Evolutionary conservation across 331 rosid species (phyloP), one percentile per base, ranked within the genome.

Genomic region (Telfairia occidentalis): DNA sequence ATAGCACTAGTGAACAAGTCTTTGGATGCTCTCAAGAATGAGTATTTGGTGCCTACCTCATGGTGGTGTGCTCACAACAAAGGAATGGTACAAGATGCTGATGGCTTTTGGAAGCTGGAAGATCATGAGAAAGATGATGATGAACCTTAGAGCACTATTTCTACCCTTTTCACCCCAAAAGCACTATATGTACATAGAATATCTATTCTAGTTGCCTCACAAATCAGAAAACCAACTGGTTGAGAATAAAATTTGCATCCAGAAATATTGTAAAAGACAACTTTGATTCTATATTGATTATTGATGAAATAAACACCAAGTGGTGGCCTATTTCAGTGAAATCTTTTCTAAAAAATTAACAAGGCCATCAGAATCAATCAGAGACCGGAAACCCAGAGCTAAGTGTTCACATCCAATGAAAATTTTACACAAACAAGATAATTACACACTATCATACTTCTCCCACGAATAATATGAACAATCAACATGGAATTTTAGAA

Each of bases 401-500:
- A 0, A 12, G 28, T 28, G 21, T 70, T 46, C 59, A 70, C 28
- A 70, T 70, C 16, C 8, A 16, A 70, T 46, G 75, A 18, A 46
- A 28, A 42, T 70, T 29, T 70, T 16, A 70, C 75, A 70, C 5
- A 70, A 70, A 12, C 42, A 70, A 26, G 57, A 11, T 46, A 46
- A 46, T 65, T 42, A 70, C 58, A 70, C 8, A 70, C 58, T 43
- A 28, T 3, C 8, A 46, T 5, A 13, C 74, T 70, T 45, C 74
- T n/a, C 74, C 55, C 40, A 28, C 38, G 45, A 64, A 4, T 32
- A 37, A 64, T 32, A 42, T 67, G 54, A 71, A 49, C 76, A 28
- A 2, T 86, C 65, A 90, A 83, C 97, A 90, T 1, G 97, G 97
- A 67, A 90, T 90, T 84, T 88, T 83, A 74, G 89, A 86, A 54